phyloP scores from a whole-genome alignment of 495 filamentous ascomycete species.

The Hypoxylon lienhwacheense region DNA sequence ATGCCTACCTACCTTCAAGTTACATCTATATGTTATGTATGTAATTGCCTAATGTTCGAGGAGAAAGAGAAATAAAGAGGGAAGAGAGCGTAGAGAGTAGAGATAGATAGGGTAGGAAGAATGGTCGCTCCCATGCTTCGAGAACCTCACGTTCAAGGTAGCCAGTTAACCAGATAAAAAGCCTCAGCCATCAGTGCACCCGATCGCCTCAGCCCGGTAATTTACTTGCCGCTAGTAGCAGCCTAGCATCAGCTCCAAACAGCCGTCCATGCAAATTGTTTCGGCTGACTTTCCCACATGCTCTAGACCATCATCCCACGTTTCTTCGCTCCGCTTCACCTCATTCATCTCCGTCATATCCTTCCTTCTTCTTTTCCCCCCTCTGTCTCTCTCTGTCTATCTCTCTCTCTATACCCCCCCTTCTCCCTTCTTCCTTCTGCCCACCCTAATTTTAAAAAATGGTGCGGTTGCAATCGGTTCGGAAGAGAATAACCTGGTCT shows the following conservation, averaged over 20 bases:
- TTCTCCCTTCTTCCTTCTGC: conserved; percentile 9
- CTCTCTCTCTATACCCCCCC: too few relatives aligned
- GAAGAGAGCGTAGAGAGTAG: too few relatives aligned
- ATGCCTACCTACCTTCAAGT: conserved; percentile 8
- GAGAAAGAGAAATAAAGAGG: too few relatives aligned
- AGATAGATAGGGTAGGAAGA: conserved; percentile 3
- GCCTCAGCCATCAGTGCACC: conserved; percentile 27
- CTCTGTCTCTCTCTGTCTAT: too few relatives aligned
- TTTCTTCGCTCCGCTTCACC: conserved; percentile 25
- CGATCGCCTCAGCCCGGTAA: conserved; percentile 38
- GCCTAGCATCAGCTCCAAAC: conserved; percentile 36
- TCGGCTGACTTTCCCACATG: conserved; percentile 33
- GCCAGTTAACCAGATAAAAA: conserved; percentile 23
- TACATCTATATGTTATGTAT: too few relatives aligned
- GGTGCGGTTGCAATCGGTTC: conserved; percentile 28
- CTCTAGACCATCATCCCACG: conserved; percentile 35
- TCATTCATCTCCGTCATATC: conserved; percentile 15
- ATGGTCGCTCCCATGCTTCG: conserved; percentile 17
- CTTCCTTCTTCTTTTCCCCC: too few relatives aligned
- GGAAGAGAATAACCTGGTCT: background rate
- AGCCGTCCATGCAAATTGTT: conserved; percentile 30
- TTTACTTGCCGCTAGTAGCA: conserved; percentile 36
- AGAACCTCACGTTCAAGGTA: background rate
- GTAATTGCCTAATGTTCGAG: too few relatives aligned
- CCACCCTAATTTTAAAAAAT: conserved; percentile 31